Percentiles rank a stretch among this genome's conserved stretches.
Evolutionary conservation across 176 grass and related monocot genomes (phyloP).

Genomic region (Cymbopogon citratus): DNA sequence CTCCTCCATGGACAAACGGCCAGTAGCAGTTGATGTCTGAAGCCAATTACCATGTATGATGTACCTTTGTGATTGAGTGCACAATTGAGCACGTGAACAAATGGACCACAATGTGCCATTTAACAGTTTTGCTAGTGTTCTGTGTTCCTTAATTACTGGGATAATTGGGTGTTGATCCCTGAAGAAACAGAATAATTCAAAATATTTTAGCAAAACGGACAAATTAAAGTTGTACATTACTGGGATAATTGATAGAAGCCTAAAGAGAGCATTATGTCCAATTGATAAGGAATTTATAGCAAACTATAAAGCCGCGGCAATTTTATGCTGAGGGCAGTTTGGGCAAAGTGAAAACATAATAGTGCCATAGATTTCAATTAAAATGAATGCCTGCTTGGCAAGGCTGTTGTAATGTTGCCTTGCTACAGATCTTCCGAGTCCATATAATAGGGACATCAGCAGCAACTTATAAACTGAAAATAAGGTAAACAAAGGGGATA

Average conservation of each 20-base stretch:
- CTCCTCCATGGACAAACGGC: conserved; percentile 93
- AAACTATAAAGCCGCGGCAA: neutral
- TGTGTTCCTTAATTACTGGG: conserved; percentile 80
- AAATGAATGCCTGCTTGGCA: neutral
- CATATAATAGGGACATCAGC: neutral
- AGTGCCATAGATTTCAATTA: neutral
- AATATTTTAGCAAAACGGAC: neutral
- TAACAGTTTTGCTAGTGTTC: conserved; percentile 88
- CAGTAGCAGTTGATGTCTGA: conserved; percentile 92
- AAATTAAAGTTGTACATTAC: neutral
- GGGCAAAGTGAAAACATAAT: neutral
- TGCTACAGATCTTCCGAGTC: neutral
- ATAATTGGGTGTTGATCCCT: conserved; percentile 78
- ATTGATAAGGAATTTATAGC: neutral
- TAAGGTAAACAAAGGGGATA: neutral
- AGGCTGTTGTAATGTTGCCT: neutral
- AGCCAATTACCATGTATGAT: conserved; percentile 93
- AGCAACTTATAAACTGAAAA: neutral
- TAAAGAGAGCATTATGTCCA: conserved; percentile 2
- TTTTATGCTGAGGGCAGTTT: neutral
- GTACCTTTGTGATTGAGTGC: conserved; percentile 79
- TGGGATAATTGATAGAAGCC: conserved; percentile 2
- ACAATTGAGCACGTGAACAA: conserved; percentile 66
- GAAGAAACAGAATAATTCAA: conserved; percentile 26
- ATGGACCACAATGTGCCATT: conserved; percentile 83